Percentiles rank a stretch among this genome's conserved stretches.
These are phyloP conservation scores for Verticillium nonalfalfae DNA, from an alignment of 2,329 filamentous ascomycete genomes.

Conservation along the genomic window DNA sequence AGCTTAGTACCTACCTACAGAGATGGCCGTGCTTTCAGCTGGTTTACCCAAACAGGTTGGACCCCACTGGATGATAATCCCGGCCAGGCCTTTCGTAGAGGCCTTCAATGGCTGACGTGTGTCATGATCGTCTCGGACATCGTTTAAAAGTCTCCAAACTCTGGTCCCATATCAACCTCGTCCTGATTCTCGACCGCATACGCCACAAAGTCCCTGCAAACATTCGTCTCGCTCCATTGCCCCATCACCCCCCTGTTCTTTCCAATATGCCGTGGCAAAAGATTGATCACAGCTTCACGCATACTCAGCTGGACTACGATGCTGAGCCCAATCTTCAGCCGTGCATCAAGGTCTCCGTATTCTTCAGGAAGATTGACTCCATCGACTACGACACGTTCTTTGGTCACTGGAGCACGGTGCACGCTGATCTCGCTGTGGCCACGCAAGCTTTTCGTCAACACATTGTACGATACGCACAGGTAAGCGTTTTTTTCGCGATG, in stretches of 20 bases:
- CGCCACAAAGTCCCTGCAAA: background rate
- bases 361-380: slow-evolving; percentile 12
- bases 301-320: slow-evolving; percentile 11
- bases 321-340: slow-evolving; percentile 10
- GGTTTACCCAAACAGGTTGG: no score
- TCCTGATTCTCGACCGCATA: no score
- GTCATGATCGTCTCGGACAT: no score
- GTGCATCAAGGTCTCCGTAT: slow-evolving; percentile 12
- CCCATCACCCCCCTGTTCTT: background rate
- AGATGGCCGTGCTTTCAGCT: no score
- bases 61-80: no score
- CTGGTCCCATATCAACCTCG: no score
- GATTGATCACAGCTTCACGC: slow-evolving; percentile 12
- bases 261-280: background rate
- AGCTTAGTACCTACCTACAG: no score
- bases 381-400: slow-evolving; percentile 11
- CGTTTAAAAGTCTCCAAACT: no score
- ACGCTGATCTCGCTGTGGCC: slow-evolving; percentile 12
- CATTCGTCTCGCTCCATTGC: background rate
- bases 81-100: no score
- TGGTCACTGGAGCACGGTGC: slow-evolving; percentile 11
- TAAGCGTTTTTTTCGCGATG: background rate
- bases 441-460: slow-evolving; percentile 10
- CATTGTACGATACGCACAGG: slow-evolving; percentile 13
- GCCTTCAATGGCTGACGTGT: no score